Evolutionary conservation across 768 basidiomycete genomes (phyloP), one percentile per base, ranked within the genome.

Genomic region (Lactarius tabidus): DNA sequence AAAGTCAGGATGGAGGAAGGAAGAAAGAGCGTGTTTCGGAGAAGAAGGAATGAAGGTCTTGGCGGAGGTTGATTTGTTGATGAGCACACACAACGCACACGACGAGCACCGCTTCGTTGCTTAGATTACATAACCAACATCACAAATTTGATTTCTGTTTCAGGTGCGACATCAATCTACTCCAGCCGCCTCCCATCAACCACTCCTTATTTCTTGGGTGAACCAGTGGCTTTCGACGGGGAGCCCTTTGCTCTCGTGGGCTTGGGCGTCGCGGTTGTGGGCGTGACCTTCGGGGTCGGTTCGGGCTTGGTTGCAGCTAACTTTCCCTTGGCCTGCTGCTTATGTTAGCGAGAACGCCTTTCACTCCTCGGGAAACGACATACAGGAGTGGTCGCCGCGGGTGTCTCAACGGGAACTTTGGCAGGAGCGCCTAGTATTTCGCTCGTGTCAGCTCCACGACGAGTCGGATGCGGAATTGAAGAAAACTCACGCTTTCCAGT

Each of bases 401-500:
- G 56, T 7, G 60, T 14, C n/a, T 54, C 62, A 20, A 54, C 7
- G 48, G 58, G 12, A 17, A 60, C 3, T 9, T 36, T n/a, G 31
- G 63, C 20, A 15, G n/a, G 14, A 28, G 28, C 48, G 59, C 45
- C 60, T 62, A 26, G 28, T 5, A 5, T 62, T 57, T 39, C n/a
- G 38, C 23, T 38, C 9, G 1, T 9, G 35, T 60, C 36, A 64
- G 66, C 1, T 26, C 28, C 15, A 23, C 23, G 18, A 26, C 14
- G 33, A 20, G 28, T 15, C 17, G 6, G 14, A 23, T 20, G 60
- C 38, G 2, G 29, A n/a, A n/a, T n/a, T n/a, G n/a, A 55, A 54
- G 51, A 41, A 26, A 35, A 61, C 65, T 62, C 52, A 66, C 65
- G 57, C 60, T 60, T 60, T n/a, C n/a, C n/a, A n/a, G n/a, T n/a